Conservation (phyloP, 192 early-diverging fungal species). For the Dispira simplex region DNA sequence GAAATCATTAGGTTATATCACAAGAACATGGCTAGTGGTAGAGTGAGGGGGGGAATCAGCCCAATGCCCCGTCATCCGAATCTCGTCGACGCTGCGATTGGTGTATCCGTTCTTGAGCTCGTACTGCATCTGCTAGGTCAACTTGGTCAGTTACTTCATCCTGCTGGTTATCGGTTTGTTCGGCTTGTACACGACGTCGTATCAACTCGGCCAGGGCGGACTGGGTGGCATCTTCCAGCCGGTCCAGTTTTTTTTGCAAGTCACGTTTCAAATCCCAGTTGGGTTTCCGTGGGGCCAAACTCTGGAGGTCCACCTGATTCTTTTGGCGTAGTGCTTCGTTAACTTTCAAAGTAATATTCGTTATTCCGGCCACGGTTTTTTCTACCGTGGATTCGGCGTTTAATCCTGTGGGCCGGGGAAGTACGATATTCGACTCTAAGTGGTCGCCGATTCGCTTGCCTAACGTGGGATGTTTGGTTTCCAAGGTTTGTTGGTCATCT, state of each 20-base stretch:
- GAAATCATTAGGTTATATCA: too few species aligned
- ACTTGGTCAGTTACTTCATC: too few species aligned
- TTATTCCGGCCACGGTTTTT: not conserved
- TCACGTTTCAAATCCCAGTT: slow-evolving; percentile 89
- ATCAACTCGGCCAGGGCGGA: slow-evolving; percentile 61
- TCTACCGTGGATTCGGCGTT: not conserved
- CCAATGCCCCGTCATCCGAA: too few species aligned
- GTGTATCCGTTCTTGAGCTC: too few species aligned
- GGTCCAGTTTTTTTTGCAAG: slow-evolving; percentile 57
- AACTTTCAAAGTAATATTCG: not conserved
- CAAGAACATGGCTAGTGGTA: too few species aligned
- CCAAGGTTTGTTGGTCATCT: not conserved
- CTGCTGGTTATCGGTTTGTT: not conserved
- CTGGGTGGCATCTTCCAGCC: slow-evolving; percentile 54
- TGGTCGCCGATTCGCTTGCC: not conserved
- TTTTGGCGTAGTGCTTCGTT: not conserved
- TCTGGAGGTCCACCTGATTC: not conserved
- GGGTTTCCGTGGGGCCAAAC: slow-evolving; percentile 67
- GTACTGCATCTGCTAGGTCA: too few species aligned
- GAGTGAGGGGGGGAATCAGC: too few species aligned
- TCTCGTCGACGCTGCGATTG: too few species aligned
- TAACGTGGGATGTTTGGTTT: not conserved
- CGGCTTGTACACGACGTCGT: slow-evolving; percentile 31
- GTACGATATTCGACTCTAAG: not conserved
- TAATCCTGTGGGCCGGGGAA: not conserved